These are phyloP conservation scores for Isatis lusitanica DNA, from an alignment of 441 rosid species.

Conservation along the genomic window DNA sequence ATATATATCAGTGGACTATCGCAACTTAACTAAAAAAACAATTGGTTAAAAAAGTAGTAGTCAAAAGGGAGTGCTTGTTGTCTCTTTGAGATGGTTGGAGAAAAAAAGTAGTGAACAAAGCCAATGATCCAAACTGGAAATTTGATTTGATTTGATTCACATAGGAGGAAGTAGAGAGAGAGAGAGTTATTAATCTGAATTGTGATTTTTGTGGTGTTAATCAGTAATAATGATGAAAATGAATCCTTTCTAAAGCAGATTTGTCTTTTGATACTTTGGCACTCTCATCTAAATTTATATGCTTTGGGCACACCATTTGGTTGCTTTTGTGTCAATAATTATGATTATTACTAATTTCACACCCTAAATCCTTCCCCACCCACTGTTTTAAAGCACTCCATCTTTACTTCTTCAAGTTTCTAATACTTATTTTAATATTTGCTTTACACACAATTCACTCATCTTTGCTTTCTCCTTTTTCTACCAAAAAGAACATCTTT, in stretches of 20 bases:
- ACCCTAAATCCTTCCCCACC: conserved; percentile 36
- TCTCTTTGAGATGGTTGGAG: conserved; percentile 26
- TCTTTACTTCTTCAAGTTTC: conserved; percentile 34
- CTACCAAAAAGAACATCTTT: conserved; percentile 13
- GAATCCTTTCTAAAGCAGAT: conserved; percentile 35
- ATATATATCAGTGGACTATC: conserved; percentile 11
- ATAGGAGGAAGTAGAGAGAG: neutral
- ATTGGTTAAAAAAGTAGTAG: neutral
- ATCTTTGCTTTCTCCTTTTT: conserved; percentile 36
- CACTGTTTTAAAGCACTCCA: conserved; percentile 32
- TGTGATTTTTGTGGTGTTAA: conserved; percentile 16
- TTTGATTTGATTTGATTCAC: conserved; percentile 29
- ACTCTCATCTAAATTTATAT: conserved; percentile 34
- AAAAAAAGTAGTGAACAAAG: conserved; percentile 21
- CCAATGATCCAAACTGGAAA: conserved; percentile 25
- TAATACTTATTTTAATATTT: conserved; percentile 27
- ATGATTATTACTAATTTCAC: conserved; percentile 35
- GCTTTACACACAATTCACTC: conserved; percentile 38
- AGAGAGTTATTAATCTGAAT: conserved; percentile 9
- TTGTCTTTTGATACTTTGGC: conserved; percentile 34
- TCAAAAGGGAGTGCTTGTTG: conserved; percentile 22
- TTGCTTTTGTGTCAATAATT: conserved; percentile 34
- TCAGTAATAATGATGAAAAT: conserved; percentile 34
- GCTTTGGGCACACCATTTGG: conserved; percentile 36
- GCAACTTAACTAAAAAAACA: neutral